Conservation (phyloP, 805 yeast species). For the Scheffersomyces spartinae region DNA sequence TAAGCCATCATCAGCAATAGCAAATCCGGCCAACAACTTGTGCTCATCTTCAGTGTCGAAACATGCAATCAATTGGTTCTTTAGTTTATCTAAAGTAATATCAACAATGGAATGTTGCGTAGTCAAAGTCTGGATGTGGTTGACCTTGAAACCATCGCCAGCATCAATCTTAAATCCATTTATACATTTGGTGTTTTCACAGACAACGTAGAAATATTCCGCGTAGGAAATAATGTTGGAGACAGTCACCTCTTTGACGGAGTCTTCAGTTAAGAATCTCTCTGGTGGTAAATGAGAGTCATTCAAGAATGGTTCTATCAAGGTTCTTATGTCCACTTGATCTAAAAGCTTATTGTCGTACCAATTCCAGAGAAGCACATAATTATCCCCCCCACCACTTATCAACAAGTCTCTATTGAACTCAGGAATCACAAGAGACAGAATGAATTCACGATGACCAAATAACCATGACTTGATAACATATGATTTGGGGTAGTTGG, state of each 20-base stretch:
- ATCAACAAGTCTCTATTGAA: conserved; percentile 43
- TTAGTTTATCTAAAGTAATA: conserved; percentile 10
- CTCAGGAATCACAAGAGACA: conserved; percentile 45
- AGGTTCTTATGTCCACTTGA: conserved; percentile 35
- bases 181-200: conserved; percentile 40
- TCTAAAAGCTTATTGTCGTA: conserved; percentile 30
- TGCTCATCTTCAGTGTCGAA: conserved; percentile 19
- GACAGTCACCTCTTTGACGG: conserved; percentile 43
- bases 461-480: conserved; percentile 75
- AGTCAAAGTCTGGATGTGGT: conserved; percentile 18
- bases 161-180: conserved; percentile 21
- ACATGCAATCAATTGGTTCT: conserved; percentile 14
- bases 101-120: conserved; percentile 17
- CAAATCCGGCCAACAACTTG: no score
- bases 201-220: conserved; percentile 30
- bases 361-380: conserved; percentile 75
- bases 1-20: no score
- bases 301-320: conserved; percentile 30
- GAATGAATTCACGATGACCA: conserved; percentile 79
- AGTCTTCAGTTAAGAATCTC: conserved; percentile 43
- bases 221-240: conserved; percentile 28
- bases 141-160: conserved; percentile 11
- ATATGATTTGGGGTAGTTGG: conserved; percentile 67
- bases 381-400: conserved; percentile 89
- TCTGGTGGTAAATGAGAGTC: conserved; percentile 54